These are phyloP conservation scores for Globisporangium megalacanthum DNA, from an alignment of 352 stramenopile species.

Conservation along the genomic window DNA sequence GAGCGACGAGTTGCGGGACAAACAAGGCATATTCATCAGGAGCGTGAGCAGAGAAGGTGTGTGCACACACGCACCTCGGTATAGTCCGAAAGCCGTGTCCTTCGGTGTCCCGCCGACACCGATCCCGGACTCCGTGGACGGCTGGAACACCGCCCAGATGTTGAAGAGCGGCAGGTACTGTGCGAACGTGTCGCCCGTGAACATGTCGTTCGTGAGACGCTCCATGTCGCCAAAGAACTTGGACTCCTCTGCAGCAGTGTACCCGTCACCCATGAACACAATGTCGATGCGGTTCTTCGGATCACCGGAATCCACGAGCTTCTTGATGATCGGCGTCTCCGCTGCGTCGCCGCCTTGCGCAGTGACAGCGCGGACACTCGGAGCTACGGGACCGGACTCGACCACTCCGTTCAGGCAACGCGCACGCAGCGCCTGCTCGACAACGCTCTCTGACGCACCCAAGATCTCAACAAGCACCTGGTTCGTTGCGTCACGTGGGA, in stretches of 20 bases:
- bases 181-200: conserved; percentile 21
- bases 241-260: conserved; percentile 18
- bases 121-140: conserved; percentile 11
- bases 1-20: too few species aligned
- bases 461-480: conserved; percentile 15
- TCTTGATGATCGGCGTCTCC: conserved; percentile 6
- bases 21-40: too few species aligned
- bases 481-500: neutral
- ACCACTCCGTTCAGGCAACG: conserved; percentile 9
- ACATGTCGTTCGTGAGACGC: too few species aligned
- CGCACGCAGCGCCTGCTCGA: neutral
- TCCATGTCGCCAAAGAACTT: conserved; percentile 31
- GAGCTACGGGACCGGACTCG: neutral
- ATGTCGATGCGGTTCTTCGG: conserved; percentile 33
- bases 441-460: conserved; percentile 1
- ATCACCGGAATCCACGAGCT: conserved; percentile 31
- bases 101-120: too few species aligned
- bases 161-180: conserved; percentile 27
- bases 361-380: too few species aligned
- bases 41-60: too few species aligned
- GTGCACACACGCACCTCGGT: conserved; percentile 15
- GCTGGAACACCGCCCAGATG: conserved; percentile 19
- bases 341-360: neutral
- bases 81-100: conserved; percentile 22
- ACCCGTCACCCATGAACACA: conserved; percentile 39